Conservation (phyloP, 1,284 basidiomycete genomes). For the Pseudozyma tsukubaensis region DNA sequence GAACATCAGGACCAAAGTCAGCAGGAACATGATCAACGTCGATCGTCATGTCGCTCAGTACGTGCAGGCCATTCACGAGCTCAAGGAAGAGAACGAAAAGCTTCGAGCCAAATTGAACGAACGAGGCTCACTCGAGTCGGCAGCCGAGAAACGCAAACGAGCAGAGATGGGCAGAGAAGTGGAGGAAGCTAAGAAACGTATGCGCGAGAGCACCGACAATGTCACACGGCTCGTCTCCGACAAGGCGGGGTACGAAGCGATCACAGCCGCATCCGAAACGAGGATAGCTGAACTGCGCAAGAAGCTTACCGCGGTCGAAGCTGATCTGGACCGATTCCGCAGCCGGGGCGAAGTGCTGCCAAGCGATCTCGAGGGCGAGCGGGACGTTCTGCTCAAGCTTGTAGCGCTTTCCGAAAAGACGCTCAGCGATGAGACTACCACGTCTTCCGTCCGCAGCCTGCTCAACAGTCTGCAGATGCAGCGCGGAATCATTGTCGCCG, state of each 20-base stretch:
- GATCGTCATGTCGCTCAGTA: conserved; percentile 69
- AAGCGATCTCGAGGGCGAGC: conserved; percentile 78
- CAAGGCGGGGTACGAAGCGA: conserved; percentile 77
- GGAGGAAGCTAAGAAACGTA: conserved; percentile 77
- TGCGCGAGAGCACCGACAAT: conserved; percentile 74
- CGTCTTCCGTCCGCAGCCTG: conserved; percentile 76
- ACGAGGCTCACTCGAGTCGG: conserved; percentile 66
- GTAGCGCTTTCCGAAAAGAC: conserved; percentile 79
- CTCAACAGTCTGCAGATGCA: conserved; percentile 83
- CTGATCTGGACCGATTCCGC: conserved; percentile 25
- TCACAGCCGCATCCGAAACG: conserved; percentile 79
- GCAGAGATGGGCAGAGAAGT: conserved; percentile 73
- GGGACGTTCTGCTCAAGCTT: conserved; percentile 77
- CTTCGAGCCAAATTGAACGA: conserved; percentile 85
- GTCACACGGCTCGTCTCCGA: conserved; percentile 68
- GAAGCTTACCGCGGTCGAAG: conserved; percentile 78
- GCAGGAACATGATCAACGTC: conserved; percentile 67
- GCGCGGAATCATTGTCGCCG: conserved; percentile 82
- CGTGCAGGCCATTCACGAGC: conserved; percentile 89
- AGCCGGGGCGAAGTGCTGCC: conserved; percentile 34
- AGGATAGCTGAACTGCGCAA: conserved; percentile 77
- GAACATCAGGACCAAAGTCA: conserved; percentile 68
- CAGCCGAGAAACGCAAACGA: conserved; percentile 74
- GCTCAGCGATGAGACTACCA: conserved; percentile 75
- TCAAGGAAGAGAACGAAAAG: conserved; percentile 84